Conservation (phyloP, 805 yeast genomes). For the Metschnikowia cubensis region DNA sequence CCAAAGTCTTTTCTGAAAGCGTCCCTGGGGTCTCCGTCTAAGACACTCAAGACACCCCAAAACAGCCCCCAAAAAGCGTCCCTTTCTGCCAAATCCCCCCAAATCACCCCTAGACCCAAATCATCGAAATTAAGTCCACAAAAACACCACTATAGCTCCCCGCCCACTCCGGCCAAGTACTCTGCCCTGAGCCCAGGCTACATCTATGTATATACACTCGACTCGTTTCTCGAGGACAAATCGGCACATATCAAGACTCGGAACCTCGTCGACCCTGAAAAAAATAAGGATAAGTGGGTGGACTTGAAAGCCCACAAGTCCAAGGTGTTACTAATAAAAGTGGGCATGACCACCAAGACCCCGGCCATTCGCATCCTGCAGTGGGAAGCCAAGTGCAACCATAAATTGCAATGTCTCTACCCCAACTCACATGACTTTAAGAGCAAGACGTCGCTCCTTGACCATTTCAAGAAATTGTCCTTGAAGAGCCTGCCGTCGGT, state of each 20-base stretch:
- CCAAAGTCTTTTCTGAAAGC: too few species aligned
- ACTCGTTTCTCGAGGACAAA: conserved; percentile 30
- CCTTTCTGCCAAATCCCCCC: too few species aligned
- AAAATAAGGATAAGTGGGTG: conserved; percentile 25
- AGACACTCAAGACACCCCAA: too few species aligned
- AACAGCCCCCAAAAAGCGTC: too few species aligned
- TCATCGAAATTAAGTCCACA: neutral
- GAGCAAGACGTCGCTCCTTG: conserved; percentile 7
- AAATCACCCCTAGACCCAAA: neutral
- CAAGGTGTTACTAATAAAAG: conserved; percentile 42
- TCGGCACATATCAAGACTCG: conserved; percentile 38
- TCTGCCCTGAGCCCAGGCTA: conserved; percentile 28
- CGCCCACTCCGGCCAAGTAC: neutral
- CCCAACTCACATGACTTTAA: conserved; percentile 23
- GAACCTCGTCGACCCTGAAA: conserved; percentile 20
- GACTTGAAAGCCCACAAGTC: conserved; percentile 35
- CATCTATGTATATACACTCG: conserved; percentile 49
- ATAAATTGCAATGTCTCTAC: conserved; percentile 36
- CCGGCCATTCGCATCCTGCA: conserved; percentile 43
- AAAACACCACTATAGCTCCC: neutral
- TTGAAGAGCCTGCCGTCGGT: conserved; percentile 3
- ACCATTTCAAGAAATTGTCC: conserved; percentile 8
- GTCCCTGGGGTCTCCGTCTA: too few species aligned
- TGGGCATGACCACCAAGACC: conserved; percentile 51
- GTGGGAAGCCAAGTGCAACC: conserved; percentile 52